These are phyloP conservation scores for Aspergillus ostianus DNA, from an alignment of 495 filamentous ascomycete species.

Conservation along the genomic window DNA sequence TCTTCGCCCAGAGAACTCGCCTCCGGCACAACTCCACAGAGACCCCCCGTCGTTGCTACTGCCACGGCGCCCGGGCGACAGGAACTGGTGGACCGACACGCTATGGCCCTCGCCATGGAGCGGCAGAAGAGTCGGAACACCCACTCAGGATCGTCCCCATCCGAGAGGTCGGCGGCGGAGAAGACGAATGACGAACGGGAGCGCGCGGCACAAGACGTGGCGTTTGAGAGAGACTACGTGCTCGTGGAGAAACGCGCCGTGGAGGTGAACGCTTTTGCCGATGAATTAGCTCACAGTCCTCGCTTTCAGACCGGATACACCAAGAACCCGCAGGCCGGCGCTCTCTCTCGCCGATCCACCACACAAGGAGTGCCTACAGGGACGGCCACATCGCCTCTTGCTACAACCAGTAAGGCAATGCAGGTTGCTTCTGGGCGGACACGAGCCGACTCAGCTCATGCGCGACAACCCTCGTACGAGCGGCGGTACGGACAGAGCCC, in stretches of 20 bases:
- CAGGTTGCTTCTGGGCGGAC: constrained; percentile 63
- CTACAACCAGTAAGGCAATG: constrained; percentile 57
- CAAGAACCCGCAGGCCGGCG: constrained; percentile 39
- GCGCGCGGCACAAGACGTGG: constrained; percentile 79
- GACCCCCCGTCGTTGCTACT: constrained; percentile 46
- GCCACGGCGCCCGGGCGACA: constrained; percentile 63
- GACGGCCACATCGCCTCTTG: constrained; percentile 27
- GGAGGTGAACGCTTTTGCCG: constrained; percentile 95
- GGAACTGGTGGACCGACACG: constrained; percentile 40
- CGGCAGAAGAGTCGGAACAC: constrained; percentile 50
- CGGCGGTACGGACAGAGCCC: constrained; percentile 72
- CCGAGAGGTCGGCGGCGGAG: constrained; percentile 38
- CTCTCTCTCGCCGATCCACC: constrained; percentile 67
- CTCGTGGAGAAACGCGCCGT: constrained; percentile 92
- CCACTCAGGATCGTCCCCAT: constrained; percentile 43
- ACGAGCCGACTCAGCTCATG: constrained; percentile 62
- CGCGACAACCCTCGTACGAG: constrained; percentile 73
- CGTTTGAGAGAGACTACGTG: constrained; percentile 91
- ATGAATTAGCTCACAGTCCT: constrained; percentile 82
- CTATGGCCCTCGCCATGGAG: constrained; percentile 42
- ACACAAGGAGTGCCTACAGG: constrained; percentile 57
- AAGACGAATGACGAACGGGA: constrained; percentile 61
- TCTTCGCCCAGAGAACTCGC: constrained; percentile 30
- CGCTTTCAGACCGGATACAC: constrained; percentile 46
- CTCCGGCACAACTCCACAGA: constrained; percentile 26